Evolutionary conservation across 1,284 basidiomycete genomes (phyloP).

Genomic region (Sanghuangporus sanghuang): DNA sequence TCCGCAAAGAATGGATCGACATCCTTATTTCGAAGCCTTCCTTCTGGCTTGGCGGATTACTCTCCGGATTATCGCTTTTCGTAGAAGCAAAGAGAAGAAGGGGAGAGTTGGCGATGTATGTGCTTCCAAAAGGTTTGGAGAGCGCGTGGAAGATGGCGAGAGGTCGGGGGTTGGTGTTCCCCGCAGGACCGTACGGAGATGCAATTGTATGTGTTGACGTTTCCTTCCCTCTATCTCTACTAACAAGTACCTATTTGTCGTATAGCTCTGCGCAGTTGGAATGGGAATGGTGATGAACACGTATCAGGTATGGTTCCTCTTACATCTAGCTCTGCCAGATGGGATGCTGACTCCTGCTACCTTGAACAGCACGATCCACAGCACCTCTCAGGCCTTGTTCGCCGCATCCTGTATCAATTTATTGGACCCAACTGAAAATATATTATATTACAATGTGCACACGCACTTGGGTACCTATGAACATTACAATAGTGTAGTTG

Average conservation of each 20-base stretch:
- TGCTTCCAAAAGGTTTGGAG: constrained; percentile 88
- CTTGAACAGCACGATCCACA: constrained; percentile 78
- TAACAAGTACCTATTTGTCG: constrained; percentile 8
- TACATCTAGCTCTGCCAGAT: constrained; percentile 15
- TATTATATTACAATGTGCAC: neutral
- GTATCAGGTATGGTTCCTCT: constrained; percentile 37
- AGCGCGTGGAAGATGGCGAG: constrained; percentile 81
- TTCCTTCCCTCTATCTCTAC: neutral
- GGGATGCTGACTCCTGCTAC: constrained; percentile 23
- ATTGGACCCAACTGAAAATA: constrained; percentile 75
- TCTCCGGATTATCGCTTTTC: constrained; percentile 76
- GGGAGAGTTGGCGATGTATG: constrained; percentile 91
- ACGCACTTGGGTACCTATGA: too few species aligned
- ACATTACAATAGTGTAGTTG: too few species aligned
- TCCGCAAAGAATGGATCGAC: constrained; percentile 47
- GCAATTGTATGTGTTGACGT: constrained; percentile 43
- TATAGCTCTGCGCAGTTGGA: constrained; percentile 59
- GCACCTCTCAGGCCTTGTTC: constrained; percentile 82
- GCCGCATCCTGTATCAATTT: constrained; percentile 87
- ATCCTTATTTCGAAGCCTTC: constrained; percentile 62
- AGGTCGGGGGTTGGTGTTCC: constrained; percentile 73
- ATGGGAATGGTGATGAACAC: constrained; percentile 89
- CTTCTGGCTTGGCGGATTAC: constrained; percentile 76
- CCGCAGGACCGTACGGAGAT: constrained; percentile 68
- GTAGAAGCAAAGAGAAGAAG: constrained; percentile 82